phyloP scores from a whole-genome alignment of 2,329 filamentous ascomycete species.

The Colletotrichum sp. region DNA sequence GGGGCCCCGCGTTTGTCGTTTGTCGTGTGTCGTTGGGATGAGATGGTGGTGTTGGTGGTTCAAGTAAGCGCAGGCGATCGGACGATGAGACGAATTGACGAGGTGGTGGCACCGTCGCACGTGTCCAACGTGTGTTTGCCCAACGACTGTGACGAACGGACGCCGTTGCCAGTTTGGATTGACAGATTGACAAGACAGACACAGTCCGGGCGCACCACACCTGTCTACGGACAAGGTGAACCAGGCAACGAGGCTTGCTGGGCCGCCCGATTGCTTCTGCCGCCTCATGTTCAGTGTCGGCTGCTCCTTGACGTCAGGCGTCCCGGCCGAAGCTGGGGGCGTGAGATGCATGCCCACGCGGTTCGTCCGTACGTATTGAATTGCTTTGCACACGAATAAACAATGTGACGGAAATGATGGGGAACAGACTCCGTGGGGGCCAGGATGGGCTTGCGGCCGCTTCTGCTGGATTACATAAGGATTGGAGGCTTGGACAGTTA shows the following conservation, averaged over 20 bases:
- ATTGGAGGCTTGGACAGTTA: fast-evolving
- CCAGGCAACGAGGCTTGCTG: not conserved
- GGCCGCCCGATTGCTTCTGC: not conserved
- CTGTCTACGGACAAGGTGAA: not conserved
- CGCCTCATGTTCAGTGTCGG: not conserved
- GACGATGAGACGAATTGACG: not conserved
- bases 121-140: not conserved
- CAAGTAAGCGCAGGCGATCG: not conserved
- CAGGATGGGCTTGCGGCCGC: not conserved
- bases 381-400: not conserved
- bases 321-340: not conserved
- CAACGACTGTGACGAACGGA: not conserved
- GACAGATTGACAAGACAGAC: not conserved
- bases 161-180: not conserved
- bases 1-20: not conserved
- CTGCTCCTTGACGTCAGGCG: not conserved
- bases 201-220: not conserved
- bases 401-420: not conserved
- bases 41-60: not conserved
- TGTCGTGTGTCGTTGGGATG: not conserved
- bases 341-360: not conserved
- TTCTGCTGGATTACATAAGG: not conserved
- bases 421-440: not conserved
- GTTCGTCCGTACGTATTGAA: not conserved
- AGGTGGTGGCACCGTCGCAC: not conserved